phyloP scores from a whole-genome alignment of 2,329 filamentous ascomycete species.

The Coniella vitis region DNA sequence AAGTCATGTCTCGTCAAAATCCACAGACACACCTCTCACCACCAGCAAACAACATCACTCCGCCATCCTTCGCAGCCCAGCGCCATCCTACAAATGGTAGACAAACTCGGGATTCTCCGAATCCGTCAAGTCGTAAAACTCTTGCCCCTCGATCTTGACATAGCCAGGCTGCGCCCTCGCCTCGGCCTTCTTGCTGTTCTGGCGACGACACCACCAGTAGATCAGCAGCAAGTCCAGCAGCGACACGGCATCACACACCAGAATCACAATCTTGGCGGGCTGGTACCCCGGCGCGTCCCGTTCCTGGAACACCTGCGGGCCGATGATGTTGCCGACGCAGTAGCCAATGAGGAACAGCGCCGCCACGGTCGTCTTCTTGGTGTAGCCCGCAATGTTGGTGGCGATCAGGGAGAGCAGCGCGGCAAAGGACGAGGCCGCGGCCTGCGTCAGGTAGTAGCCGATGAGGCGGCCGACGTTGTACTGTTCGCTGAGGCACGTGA shows the following conservation, averaged over 20 bases:
- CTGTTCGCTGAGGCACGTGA: constrained; percentile 52
- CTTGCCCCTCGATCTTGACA: constrained; percentile 57
- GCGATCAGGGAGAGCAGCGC: constrained; percentile 56
- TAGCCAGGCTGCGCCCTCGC: constrained; percentile 49
- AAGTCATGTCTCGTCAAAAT: too few species aligned
- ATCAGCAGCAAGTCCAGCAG: constrained; percentile 53
- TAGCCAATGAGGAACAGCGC: constrained; percentile 47
- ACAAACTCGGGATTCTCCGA: constrained; percentile 58
- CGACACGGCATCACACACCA: constrained; percentile 50
- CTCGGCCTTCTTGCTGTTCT: constrained; percentile 53
- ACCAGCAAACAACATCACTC: not conserved
- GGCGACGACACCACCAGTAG: constrained; percentile 50
- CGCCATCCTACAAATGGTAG: constrained; percentile 43
- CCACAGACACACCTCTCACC: not conserved
- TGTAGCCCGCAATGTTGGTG: constrained; percentile 51
- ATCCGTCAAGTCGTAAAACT: constrained; percentile 62
- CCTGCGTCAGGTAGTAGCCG: constrained; percentile 60
- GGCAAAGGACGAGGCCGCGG: constrained; percentile 55
- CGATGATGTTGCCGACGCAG: constrained; percentile 46
- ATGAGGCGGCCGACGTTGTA: constrained; percentile 52
- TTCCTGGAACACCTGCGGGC: constrained; percentile 50
- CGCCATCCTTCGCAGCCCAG: not conserved
- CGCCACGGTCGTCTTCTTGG: constrained; percentile 53
- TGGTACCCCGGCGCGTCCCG: constrained; percentile 53
- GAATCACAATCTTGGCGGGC: constrained; percentile 56